Base-by-base conservation (phyloP, 2,329 filamentous ascomycete genomes). In the Davidsoniella australis region DNA sequence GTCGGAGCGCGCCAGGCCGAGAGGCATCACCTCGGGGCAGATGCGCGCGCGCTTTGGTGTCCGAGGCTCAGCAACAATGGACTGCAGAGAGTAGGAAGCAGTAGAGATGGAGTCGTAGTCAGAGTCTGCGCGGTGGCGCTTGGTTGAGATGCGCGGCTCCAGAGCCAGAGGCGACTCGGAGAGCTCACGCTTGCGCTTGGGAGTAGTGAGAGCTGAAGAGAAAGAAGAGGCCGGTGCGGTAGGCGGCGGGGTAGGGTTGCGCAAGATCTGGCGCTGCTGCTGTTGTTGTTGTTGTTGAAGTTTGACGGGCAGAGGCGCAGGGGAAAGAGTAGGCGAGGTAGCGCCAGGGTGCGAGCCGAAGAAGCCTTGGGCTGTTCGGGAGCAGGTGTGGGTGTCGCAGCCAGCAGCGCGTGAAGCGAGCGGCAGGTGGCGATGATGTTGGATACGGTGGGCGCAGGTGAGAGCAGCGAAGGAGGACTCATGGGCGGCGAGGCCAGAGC, bases 11-110 rank as follows among this genome's bases (percentile, higher is more conserved):
- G 70, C 73, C 9, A 80, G 67, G 3, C 76, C 76, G 1, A 78
- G 66, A 5, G 76, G 76, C 0, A 80, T 60, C n/a, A 68, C 65
- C 56, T 74, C 73, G 1, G 76, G 76, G 26, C 75, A 75, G 49
- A 79, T 70, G 55, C 75, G 73, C 52, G 71, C 66, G 48, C 76
- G 70, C 61, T 78, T 78, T 0, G 76, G 76, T 7, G 76, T 80
- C 41, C 68, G 66, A 2, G 69, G 72, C 39, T 61, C 59, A 14
- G 56, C 53, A 4, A 33, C 29, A 33, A 33, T 33, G 26, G 26
- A 33, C 26, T 33, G n/a, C 18, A 33, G 44, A 20, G 23, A 29
- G 26, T 10, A 40, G 60, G 58, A 41, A 55, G 51, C 23, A 45
- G 54, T 14, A 24, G n/a, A 9, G 20, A 43, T n/a, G 52, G 55